These are phyloP conservation scores for Salvia sclarea DNA, from an alignment of 305 asterid species.

Conservation along the genomic window DNA sequence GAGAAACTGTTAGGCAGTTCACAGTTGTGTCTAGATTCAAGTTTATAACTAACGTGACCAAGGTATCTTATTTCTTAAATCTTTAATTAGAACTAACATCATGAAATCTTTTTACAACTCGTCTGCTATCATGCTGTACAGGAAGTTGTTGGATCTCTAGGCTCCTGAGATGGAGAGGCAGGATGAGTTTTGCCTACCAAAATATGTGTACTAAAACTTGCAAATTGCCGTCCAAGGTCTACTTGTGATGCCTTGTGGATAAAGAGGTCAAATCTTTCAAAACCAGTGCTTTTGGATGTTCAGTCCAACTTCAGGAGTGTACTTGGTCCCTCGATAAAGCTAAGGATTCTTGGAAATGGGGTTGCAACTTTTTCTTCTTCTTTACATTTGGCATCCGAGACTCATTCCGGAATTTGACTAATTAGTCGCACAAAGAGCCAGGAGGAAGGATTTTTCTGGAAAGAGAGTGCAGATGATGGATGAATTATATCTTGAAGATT, in stretches of 20 bases:
- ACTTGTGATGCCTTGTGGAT: slow-evolving; percentile 12
- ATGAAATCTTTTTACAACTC: slow-evolving; percentile 14
- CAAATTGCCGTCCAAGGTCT: background rate
- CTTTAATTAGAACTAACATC: slow-evolving; percentile 3
- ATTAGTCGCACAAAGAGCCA: background rate
- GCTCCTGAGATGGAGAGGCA: background rate
- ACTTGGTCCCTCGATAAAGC: slow-evolving; percentile 1
- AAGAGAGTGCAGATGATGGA: background rate
- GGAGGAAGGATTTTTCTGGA: background rate
- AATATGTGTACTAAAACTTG: background rate
- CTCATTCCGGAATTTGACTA: background rate
- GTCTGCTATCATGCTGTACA: slow-evolving; percentile 25
- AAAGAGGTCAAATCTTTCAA: background rate
- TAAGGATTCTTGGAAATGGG: slow-evolving; percentile 10
- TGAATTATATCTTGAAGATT: background rate
- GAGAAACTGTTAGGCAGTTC: slow-evolving; percentile 24
- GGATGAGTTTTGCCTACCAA: background rate
- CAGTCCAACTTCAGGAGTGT: background rate
- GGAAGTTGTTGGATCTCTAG: slow-evolving; percentile 24
- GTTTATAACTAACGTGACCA: background rate
- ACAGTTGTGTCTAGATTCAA: too few relatives aligned
- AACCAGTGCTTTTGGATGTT: background rate
- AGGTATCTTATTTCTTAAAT: slow-evolving; percentile 24
- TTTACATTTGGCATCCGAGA: background rate
- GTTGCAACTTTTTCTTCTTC: background rate